Evolutionary conservation across 805 yeast species (phyloP).

Genomic region (Spathaspora gorwiae): DNA sequence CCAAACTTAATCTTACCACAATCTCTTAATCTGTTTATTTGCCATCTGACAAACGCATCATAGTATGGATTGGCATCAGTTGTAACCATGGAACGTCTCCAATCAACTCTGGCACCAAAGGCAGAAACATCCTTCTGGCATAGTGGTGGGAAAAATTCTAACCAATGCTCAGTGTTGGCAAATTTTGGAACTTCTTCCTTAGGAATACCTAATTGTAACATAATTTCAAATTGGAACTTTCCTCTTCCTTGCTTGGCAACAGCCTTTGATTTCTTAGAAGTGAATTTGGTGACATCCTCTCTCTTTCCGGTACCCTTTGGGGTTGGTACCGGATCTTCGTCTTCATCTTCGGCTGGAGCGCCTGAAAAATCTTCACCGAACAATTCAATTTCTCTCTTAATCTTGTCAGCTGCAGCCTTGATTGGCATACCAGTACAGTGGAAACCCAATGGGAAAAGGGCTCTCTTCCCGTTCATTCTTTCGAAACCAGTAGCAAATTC

Average conservation of each 20-base stretch:
- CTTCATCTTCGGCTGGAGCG: conserved; percentile 58
- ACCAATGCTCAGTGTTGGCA: conserved; percentile 92
- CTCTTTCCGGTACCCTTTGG: conserved; percentile 27
- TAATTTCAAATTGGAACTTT: conserved; percentile 92
- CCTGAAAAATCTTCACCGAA: conserved; percentile 80
- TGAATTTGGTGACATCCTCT: conserved; percentile 85
- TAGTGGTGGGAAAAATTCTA: conserved; percentile 84
- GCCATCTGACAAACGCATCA: conserved; percentile 95
- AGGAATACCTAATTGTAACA: conserved; percentile 89
- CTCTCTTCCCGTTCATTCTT: conserved; percentile 89
- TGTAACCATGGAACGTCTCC: conserved; percentile 95
- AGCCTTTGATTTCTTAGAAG: conserved; percentile 90
- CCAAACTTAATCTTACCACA: conserved; percentile 94
- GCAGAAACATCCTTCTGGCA: conserved; percentile 73
- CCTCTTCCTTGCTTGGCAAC: conserved; percentile 91
- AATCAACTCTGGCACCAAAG: conserved; percentile 92
- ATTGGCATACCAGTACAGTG: conserved; percentile 99
- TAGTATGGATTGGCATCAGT: conserved; percentile 94
- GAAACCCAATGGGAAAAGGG: conserved; percentile 93
- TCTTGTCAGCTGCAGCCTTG: conserved; percentile 90
- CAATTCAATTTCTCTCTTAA: conserved; percentile 84
- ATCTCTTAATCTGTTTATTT: conserved; percentile 81
- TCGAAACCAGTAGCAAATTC: conserved; percentile 92
- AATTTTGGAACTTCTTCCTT: conserved; percentile 79
- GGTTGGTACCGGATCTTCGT: conserved; percentile 19